Conservation (phyloP, 805 yeast species). For the Lipomyces starkeyi region DNA sequence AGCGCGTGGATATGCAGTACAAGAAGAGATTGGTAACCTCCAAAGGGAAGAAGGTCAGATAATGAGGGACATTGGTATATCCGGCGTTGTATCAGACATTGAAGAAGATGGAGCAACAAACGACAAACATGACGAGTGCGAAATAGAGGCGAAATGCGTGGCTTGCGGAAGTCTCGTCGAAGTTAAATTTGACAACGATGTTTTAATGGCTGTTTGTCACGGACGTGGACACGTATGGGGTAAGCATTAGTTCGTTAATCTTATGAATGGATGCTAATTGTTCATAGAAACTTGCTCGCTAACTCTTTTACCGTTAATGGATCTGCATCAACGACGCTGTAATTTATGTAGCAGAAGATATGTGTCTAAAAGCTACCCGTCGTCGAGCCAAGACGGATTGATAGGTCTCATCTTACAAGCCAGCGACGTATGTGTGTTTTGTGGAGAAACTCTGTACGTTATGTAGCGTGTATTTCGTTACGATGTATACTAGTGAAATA, state of each 20-base stretch:
- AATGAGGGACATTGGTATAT: background rate
- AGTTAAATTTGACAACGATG: conserved; percentile 3
- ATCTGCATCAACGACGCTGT: conserved; percentile 29
- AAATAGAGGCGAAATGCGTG: conserved; percentile 19
- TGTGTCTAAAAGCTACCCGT: conserved; percentile 2
- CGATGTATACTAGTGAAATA: background rate
- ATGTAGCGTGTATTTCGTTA: background rate
- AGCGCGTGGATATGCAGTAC: background rate
- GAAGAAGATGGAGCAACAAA: background rate
- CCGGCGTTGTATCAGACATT: background rate
- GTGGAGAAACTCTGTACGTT: conserved; percentile 26
- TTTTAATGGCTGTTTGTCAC: conserved; percentile 18
- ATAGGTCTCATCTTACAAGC: conserved; percentile 1
- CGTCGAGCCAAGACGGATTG: background rate
- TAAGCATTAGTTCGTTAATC: background rate
- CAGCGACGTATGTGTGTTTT: conserved; percentile 25
- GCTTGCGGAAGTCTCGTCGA: conserved; percentile 32
- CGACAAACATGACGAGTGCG: background rate
- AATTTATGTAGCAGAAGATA: conserved; percentile 16
- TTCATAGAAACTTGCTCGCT: conserved; percentile 26
- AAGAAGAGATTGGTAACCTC: background rate
- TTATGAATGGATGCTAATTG: background rate
- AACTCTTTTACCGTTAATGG: conserved; percentile 33
- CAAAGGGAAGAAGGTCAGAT: background rate
- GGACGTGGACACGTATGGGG: conserved; percentile 30